Conservation (phyloP, 1,139 yeast genomes). For the Hemisphaericaspora xylanilytica region DNA sequence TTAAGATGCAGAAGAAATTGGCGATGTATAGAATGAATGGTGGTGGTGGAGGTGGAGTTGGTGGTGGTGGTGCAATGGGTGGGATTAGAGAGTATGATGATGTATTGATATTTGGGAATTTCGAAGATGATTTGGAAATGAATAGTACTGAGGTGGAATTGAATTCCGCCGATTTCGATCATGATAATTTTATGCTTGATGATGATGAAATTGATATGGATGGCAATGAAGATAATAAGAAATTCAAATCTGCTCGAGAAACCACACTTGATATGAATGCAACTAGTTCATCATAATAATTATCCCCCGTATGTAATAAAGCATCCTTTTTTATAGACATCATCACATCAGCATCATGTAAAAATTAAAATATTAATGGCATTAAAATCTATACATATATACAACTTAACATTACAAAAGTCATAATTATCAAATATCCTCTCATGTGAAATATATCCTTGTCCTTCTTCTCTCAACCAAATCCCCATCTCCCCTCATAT, state of each 20-base stretch:
- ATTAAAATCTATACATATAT: not conserved
- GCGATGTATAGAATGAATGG: conserved; percentile 19
- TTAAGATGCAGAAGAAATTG: conserved; percentile 50
- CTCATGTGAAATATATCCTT: conserved; percentile 17
- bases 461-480: conserved; percentile 49
- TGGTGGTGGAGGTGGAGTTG: conserved; percentile 9
- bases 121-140: conserved; percentile 33
- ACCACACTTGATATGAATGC: not conserved
- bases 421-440: not conserved
- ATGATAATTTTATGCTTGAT: conserved; percentile 37
- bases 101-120: conserved; percentile 41
- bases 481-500: conserved; percentile 25
- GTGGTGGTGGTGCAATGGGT: conserved; percentile 28
- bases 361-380: not conserved
- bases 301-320: too few relatives aligned
- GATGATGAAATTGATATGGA: conserved; percentile 23
- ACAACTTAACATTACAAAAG: not conserved
- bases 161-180: conserved; percentile 34
- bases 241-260: conserved; percentile 1
- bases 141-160: conserved; percentile 29
- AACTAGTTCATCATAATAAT: not conserved
- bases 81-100: conserved; percentile 22
- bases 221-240: not conserved
- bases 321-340: not conserved
- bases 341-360: not conserved